A percentile compares a stretch with the other conserved stretches of the same genome.
Conservation (phyloP, 75 land plant genomes). For the Cryptomeria japonica region DNA sequence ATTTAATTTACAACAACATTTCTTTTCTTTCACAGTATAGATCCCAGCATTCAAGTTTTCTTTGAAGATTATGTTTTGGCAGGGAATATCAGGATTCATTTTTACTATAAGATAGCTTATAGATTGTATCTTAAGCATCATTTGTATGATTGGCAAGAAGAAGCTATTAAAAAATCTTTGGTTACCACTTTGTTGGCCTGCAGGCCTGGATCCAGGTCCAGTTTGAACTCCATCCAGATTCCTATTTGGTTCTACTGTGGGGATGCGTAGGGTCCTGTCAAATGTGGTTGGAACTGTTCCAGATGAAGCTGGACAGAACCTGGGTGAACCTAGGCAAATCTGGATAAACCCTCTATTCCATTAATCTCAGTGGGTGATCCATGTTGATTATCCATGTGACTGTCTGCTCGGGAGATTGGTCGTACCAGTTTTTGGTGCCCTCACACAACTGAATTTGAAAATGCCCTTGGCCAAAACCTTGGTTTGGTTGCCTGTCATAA, state of each 20-base stretch:
- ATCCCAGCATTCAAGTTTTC: neutral
- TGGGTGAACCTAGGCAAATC: too few species aligned
- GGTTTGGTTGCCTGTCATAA: neutral
- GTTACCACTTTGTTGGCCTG: too few species aligned
- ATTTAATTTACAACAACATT: neutral
- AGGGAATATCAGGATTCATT: neutral
- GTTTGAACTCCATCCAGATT: too few species aligned
- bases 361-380: too few species aligned
- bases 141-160: neutral
- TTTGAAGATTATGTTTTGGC: neutral
- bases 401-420: too few species aligned
- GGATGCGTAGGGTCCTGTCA: too few species aligned
- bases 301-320: too few species aligned
- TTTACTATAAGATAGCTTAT: neutral
- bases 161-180: neutral
- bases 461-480: neutral
- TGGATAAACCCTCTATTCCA: too few species aligned
- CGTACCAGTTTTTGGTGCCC: neutral
- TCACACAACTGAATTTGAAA: neutral
- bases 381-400: neutral
- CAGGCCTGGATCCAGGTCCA: too few species aligned
- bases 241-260: too few species aligned
- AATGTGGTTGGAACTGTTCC: too few species aligned
- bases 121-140: neutral
- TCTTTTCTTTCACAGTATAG: neutral